These are phyloP conservation scores for Alnus glutinosa DNA, from an alignment of 306 rosid genomes.

Conservation along the genomic window DNA sequence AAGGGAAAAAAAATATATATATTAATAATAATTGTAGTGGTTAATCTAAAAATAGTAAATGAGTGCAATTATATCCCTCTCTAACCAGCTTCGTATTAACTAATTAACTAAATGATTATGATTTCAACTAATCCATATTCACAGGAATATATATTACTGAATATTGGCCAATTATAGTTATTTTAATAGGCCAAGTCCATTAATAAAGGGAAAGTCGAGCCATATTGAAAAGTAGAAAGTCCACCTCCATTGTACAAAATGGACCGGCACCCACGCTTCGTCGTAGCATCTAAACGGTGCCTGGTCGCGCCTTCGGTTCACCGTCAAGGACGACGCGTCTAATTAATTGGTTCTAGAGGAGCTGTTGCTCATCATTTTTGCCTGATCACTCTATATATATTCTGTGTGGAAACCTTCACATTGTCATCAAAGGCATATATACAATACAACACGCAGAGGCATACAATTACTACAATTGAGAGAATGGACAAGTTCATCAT, in stretches of 20 bases:
- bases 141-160: too few species aligned
- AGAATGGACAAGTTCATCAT: background rate
- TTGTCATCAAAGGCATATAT: background rate
- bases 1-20: background rate
- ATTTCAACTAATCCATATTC: too few species aligned
- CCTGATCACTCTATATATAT: background rate
- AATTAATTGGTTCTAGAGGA: background rate
- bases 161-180: too few species aligned
- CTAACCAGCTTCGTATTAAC: too few species aligned
- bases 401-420: background rate
- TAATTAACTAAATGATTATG: too few species aligned
- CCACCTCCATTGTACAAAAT: too few species aligned
- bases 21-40: background rate
- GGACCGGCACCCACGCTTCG: too few species aligned
- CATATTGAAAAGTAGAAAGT: too few species aligned
- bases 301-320: background rate
- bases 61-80: background rate
- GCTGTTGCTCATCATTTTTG: background rate
- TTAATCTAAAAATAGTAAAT: background rate
- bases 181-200: background rate
- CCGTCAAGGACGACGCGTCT: background rate
- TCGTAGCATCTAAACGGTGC: background rate
- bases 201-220: background rate
- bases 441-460: background rate
- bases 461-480: background rate